Percentiles rank a stretch among this genome's conserved stretches.
Conservation (phyloP, 192 early-diverging fungal genomes). For the Radiomyces spectabilis region DNA sequence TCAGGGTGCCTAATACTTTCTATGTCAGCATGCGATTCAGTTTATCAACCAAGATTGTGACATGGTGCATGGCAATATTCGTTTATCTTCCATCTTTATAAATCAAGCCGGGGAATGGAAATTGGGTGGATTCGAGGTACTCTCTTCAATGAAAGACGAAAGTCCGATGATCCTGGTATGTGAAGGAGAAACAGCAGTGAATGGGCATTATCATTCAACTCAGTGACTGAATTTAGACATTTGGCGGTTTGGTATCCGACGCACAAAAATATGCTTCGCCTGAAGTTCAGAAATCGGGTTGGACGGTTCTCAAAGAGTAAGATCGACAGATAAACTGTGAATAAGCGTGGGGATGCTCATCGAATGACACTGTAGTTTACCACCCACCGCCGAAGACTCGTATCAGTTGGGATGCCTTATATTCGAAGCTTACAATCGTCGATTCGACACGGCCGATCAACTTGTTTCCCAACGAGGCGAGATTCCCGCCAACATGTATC, state of each 20-base stretch:
- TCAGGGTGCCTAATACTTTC: neutral
- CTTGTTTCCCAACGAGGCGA: constrained; percentile 30
- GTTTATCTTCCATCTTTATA: constrained; percentile 70
- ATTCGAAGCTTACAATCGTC: constrained; percentile 75
- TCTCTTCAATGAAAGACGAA: constrained; percentile 66
- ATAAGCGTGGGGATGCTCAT: too few species aligned
- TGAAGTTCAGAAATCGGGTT: constrained; percentile 57
- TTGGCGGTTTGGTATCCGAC: constrained; percentile 56
- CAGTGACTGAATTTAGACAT: constrained; percentile 30
- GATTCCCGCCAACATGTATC: constrained; percentile 57
- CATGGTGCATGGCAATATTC: constrained; percentile 85
- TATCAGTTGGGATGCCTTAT: constrained; percentile 80
- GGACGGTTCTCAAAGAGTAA: constrained; percentile 55
- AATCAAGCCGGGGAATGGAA: constrained; percentile 95
- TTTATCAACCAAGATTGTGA: constrained; percentile 83
- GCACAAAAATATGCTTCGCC: constrained; percentile 66
- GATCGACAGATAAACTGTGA: constrained; percentile 15
- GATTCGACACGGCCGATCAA: constrained; percentile 41
- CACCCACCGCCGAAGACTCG: constrained; percentile 56
- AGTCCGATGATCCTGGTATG: constrained; percentile 53
- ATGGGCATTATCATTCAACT: neutral
- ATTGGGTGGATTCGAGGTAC: constrained; percentile 81
- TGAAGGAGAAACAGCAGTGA: constrained; percentile 7
- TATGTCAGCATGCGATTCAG: constrained; percentile 63
- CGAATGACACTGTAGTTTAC: constrained; percentile 28